phyloP scores from a whole-genome alignment of 345 rosid species.

The Pugionium cornutum region DNA sequence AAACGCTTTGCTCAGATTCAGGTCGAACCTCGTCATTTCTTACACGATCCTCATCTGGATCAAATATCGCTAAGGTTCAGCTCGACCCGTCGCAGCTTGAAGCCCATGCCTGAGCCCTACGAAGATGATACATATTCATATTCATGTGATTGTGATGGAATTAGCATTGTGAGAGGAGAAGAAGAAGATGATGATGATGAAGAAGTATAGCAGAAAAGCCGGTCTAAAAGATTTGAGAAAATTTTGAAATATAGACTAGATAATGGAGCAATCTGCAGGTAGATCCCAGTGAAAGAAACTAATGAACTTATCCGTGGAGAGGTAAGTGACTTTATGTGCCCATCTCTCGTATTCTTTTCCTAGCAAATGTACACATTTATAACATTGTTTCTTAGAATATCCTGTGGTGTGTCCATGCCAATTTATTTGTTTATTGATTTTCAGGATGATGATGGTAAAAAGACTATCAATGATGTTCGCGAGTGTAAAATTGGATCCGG shows the following conservation, averaged over 20 bases:
- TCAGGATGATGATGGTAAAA: constrained; percentile 93
- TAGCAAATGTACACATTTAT: neutral
- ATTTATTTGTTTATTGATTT: constrained; percentile 30
- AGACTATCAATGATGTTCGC: constrained; percentile 83
- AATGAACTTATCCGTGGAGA: constrained; percentile 73
- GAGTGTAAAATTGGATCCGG: constrained; percentile 88
- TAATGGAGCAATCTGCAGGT: constrained; percentile 83
- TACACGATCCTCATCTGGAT: too few species aligned
- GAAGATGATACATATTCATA: constrained; percentile 51
- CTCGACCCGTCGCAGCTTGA: too few species aligned
- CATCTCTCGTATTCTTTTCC: neutral
- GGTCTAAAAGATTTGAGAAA: constrained; percentile 65
- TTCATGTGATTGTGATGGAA: constrained; percentile 42
- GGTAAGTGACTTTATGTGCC: constrained; percentile 45
- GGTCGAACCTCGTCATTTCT: too few species aligned
- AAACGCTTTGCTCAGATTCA: too few species aligned
- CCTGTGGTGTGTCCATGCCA: neutral
- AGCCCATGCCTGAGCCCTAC: constrained; percentile 30
- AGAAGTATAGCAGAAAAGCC: constrained; percentile 56
- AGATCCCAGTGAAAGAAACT: constrained; percentile 86
- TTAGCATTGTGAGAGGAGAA: constrained; percentile 46
- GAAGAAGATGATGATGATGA: constrained; percentile 41
- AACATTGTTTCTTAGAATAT: neutral
- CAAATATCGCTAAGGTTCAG: too few species aligned
- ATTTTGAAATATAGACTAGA: constrained; percentile 66